Evolutionary conservation across 2,329 filamentous ascomycete genomes (phyloP).

Genomic region (Clonostachys solani): DNA sequence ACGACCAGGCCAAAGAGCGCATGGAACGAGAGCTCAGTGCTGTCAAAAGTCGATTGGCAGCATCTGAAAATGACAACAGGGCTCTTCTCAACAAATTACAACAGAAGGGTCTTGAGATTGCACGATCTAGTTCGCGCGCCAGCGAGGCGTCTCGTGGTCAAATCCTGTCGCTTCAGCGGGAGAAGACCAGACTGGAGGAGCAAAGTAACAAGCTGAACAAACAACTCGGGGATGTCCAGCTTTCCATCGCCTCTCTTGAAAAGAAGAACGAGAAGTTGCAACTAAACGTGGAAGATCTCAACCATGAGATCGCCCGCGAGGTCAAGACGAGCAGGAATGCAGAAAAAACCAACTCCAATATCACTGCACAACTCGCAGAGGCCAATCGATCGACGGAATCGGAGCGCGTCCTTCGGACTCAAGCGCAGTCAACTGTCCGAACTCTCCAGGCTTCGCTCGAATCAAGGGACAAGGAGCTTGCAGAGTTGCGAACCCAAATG

Average conservation of each 20-base stretch:
- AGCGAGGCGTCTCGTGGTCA: constrained; percentile 79
- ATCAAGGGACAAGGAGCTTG: constrained; percentile 73
- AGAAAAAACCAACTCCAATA: constrained; percentile 79
- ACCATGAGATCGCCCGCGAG: constrained; percentile 85
- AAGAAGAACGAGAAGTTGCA: constrained; percentile 94
- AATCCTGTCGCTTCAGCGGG: constrained; percentile 70
- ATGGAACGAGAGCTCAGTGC: constrained; percentile 88
- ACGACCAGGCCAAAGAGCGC: constrained; percentile 91
- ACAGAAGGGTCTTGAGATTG: constrained; percentile 95
- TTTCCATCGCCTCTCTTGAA: constrained; percentile 78
- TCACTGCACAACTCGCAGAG: constrained; percentile 81
- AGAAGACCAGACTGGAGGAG: constrained; percentile 80
- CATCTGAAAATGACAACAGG: constrained; percentile 94
- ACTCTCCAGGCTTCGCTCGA: constrained; percentile 78
- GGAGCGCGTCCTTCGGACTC: constrained; percentile 77
- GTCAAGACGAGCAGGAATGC: constrained; percentile 86
- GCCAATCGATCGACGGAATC: constrained; percentile 86
- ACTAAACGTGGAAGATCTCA: constrained; percentile 84
- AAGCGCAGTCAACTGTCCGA: constrained; percentile 81
- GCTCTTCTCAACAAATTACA: constrained; percentile 95
- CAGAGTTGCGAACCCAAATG: constrained; percentile 75
- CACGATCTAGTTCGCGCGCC: constrained; percentile 80
- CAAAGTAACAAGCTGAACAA: constrained; percentile 76
- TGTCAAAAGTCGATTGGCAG: constrained; percentile 81
- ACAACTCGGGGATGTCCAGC: constrained; percentile 80